Evolutionary conservation across 176 grass and related monocot genomes (phyloP).

Genomic region (Zoysia japonica): DNA sequence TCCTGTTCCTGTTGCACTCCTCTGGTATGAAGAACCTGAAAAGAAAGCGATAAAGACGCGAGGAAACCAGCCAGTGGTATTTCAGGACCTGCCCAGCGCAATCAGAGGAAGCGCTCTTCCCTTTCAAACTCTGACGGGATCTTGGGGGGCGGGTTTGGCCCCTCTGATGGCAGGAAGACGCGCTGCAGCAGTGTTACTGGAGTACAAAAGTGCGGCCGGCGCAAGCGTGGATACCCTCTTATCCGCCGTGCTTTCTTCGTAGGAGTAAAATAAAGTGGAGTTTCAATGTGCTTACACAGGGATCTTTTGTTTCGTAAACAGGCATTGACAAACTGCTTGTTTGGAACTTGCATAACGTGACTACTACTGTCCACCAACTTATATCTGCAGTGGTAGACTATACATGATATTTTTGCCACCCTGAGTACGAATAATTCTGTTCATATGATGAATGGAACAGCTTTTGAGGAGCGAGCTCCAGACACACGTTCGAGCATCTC

Average conservation of each 20-base stretch:
- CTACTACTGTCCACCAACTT: not conserved
- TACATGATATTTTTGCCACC: not conserved
- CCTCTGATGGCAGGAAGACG: slow-evolving; percentile 26
- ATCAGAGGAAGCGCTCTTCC: slow-evolving; percentile 9
- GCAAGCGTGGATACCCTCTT: slow-evolving; percentile 18
- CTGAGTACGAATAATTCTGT: not conserved
- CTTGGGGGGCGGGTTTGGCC: not conserved
- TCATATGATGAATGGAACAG: not conserved
- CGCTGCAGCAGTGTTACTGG: not conserved
- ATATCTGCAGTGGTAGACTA: not conserved
- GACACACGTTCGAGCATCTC: too few species aligned
- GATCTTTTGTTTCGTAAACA: slow-evolving; percentile 7
- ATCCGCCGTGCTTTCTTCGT: slow-evolving; percentile 9
- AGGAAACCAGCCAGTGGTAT: not conserved
- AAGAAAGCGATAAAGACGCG: not conserved
- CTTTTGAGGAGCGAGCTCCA: not conserved
- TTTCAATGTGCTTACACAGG: not conserved
- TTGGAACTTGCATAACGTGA: not conserved
- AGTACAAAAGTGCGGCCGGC: slow-evolving; percentile 1
- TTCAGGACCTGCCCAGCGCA: not conserved
- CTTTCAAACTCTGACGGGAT: not conserved
- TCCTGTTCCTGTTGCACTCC: not conserved
- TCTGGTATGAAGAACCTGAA: not conserved
- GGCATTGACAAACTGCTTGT: not conserved
- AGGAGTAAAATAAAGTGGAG: too few species aligned